A percentile compares a stretch with the other conserved stretches of the same genome.
Evolutionary conservation across 2,329 filamentous ascomycete genomes (phyloP).

Genomic region (Neoascochyta sp.): DNA sequence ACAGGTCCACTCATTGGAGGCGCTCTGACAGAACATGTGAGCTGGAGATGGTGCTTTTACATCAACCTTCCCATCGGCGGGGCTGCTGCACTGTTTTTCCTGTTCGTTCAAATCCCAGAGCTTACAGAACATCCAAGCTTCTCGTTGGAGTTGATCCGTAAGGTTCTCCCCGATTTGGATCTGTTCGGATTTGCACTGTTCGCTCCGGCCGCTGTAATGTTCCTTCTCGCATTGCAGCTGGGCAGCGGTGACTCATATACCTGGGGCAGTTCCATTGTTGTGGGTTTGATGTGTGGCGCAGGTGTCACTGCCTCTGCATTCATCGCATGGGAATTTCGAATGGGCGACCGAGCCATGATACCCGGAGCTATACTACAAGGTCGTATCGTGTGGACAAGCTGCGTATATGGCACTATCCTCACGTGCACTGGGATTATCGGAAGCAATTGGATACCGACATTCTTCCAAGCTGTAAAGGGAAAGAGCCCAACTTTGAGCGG

Average conservation of each 20-base stretch:
- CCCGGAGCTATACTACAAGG: constrained; percentile 34
- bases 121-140: constrained; percentile 5
- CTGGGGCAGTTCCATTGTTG: constrained; percentile 35
- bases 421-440: constrained; percentile 11
- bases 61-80: constrained; percentile 42
- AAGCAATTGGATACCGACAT: constrained; percentile 32
- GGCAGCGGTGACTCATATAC: constrained; percentile 33
- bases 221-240: constrained; percentile 41
- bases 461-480: constrained; percentile 42
- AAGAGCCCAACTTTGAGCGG: constrained; percentile 39
- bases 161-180: constrained; percentile 35
- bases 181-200: constrained; percentile 37
- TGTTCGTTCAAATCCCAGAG: constrained; percentile 31
- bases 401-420: constrained; percentile 7
- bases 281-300: constrained; percentile 36
- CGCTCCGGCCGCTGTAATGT: constrained; percentile 31
- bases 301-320: constrained; percentile 30
- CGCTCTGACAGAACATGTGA: constrained; percentile 37
- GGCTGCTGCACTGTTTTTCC: constrained; percentile 27
- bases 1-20: constrained; percentile 44
- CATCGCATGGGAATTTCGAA: constrained; percentile 34
- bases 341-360: constrained; percentile 39
- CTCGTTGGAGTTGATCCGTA: constrained; percentile 16
- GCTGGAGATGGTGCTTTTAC: constrained; percentile 46
- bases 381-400: constrained; percentile 30